Base-by-base conservation (phyloP, 1,139 yeast genomes). In the Hansenula anomala region DNA sequence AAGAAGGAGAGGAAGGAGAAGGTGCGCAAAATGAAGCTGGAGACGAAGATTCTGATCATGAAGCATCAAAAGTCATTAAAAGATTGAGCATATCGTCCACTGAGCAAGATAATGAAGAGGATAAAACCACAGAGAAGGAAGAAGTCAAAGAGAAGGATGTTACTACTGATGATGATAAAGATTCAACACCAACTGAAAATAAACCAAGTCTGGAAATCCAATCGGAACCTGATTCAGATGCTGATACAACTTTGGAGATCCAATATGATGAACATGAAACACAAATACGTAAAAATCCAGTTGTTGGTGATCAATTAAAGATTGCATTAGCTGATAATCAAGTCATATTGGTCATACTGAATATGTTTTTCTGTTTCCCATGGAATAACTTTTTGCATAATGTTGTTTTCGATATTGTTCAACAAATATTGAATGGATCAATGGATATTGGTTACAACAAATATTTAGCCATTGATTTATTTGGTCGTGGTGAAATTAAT, bases 341-440 rank as follows among this genome's bases (percentile, higher is more conserved):
- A 48, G 84, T 92, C 42, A 74, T 92, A 37, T 74, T 87, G 34
- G 80, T 83, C 36, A 86, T 92, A 39, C 65, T 90, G 42, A 66
- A 79, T 28, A 82, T 92, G 84, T 90, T 92, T 59, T 85, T 90
- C 73, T 74, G 75, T 52, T 92, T 89, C 62, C 98, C 98, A 6
- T 92, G 99, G 98, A 92, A 92, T 63, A 92, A 92, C 60, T 92
- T 92, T 58, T 71, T 95, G 64, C 99, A 92, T 64, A 92, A 92
- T 56, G 98, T 94, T 41, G 97, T 92, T 9, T 92, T 92, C 66
- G 99, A 92, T 62, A 87, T 92, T 50, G 95, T 92, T 30, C 99
- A 94, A 63, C 99, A 92, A 62, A 84, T 92, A 13, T 74, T 92
- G 58, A 90, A 89, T 61, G 98, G 97, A 1, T 86, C 96, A 16